Base-by-base conservation (phyloP, 2,329 filamentous ascomycete species). In the Madurella fahalii region DNA sequence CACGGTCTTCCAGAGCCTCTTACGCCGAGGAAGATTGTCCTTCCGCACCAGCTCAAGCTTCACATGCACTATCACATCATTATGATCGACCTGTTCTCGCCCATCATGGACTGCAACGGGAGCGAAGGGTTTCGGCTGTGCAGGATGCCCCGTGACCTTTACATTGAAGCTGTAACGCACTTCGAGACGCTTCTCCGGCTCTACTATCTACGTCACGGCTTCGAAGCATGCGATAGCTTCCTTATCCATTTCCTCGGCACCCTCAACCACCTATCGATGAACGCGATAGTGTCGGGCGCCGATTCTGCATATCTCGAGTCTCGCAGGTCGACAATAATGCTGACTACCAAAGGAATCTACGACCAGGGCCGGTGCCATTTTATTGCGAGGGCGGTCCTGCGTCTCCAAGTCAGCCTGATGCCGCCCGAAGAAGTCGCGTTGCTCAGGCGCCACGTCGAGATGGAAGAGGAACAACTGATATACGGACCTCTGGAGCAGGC, bases 141-240 rank as follows among this genome's bases (percentile, higher is more conserved):
- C 34, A 50, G 50, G 16, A 52, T 56, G n/a, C 57, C 61, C 8
- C 56, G 51, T 20, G 56, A 60, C 40, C 50, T 59, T 1, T 61
- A 62, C 40, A 12, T 50, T 13, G 56, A 64, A 15, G 63, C 67
- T 4, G 57, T 59, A n/a, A 59, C 61, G 17, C 59, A 64, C 30
- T 59, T 68, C 12, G 68, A 71, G 54, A 71, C 69, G 2, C 47
- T 69, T 5, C 31, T 67, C 2, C 67, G 69, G 1, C 60, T 71
- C 1, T 70, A 71, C 54, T 71, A 68, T 56, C 64, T 70, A 2
- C 65, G 68, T 3, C 68, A 71, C 53, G 67, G 69, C 9, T 71
- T 62, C 42, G 61, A 64, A 17, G 57, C 37, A 2, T 43, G 52
- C n/a, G 61, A 64, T 52, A 53, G 25, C 16, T 61, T 60, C 37